These are phyloP conservation scores for Coniochaeta hoffmannii DNA, from an alignment of 2,329 filamentous ascomycete genomes.

Conservation along the genomic window DNA sequence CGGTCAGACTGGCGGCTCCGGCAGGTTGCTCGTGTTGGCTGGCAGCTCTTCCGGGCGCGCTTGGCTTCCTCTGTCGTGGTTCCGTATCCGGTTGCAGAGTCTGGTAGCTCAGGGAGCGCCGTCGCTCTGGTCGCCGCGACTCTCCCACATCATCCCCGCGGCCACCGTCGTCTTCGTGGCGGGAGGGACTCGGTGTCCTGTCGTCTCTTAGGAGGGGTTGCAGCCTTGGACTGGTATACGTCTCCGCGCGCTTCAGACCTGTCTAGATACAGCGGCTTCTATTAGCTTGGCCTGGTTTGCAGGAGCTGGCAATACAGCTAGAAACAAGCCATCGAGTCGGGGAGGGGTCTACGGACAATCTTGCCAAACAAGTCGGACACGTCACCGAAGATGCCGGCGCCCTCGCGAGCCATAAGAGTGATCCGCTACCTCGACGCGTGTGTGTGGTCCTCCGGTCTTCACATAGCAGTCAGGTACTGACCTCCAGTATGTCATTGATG, in stretches of 20 bases:
- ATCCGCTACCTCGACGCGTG: background rate
- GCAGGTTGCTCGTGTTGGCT: background rate
- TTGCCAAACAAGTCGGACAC: slow-evolving; percentile 10
- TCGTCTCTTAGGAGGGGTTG: slow-evolving; percentile 12
- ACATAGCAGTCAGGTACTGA: slow-evolving; percentile 11
- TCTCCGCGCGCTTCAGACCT: slow-evolving; percentile 21
- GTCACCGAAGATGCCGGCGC: slow-evolving; percentile 10
- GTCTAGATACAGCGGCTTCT: slow-evolving; percentile 10
- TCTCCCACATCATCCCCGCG: slow-evolving; percentile 14
- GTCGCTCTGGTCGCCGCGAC: slow-evolving; percentile 11
- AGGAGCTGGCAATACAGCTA: background rate
- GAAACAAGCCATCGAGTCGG: background rate
- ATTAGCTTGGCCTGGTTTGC: background rate
- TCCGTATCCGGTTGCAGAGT: slow-evolving; percentile 7
- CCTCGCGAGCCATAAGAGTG: background rate
- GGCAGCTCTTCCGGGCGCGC: background rate
- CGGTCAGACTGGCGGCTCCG: background rate
- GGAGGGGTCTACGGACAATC: slow-evolving; percentile 14
- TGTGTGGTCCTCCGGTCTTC: background rate
- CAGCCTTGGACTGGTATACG: slow-evolving; percentile 11
- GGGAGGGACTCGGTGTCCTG: background rate
- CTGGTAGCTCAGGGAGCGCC: slow-evolving; percentile 16
- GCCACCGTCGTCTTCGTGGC: slow-evolving; percentile 10
- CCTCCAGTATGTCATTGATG: slow-evolving; percentile 25
- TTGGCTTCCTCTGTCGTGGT: background rate